Base-by-base conservation (phyloP, 805 yeast genomes). In the Candida coleopterorum region DNA sequence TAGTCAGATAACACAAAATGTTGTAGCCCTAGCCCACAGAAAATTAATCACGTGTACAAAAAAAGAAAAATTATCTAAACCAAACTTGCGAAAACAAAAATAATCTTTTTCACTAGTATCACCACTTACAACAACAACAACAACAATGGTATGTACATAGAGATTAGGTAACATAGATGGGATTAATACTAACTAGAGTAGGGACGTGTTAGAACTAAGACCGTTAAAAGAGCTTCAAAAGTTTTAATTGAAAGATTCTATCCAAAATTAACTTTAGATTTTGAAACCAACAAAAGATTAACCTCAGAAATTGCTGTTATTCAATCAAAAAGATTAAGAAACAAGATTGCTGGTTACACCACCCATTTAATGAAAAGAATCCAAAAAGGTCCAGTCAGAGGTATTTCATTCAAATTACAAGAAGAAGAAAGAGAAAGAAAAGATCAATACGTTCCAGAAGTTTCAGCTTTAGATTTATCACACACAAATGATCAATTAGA, bases 361-460 rank as follows among this genome's bases (percentile, higher is more conserved):
- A 93, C 98, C 67, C 99, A 93, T 76, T 83, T 93, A 74, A 94
- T 93, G 98, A 93, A 87, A 82, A 89, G 99, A 81, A 93, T 93
- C 69, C 97, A 94, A 78, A 93, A 90, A 82, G 99, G 99, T 71
- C 99, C 99, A 79, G 99, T 93, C 63, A 89, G 97, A 83, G 99
- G 99, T 79, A 94, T 93, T 61, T 93, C 99, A 62, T 93, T 93
- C 96, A 94, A 94, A 76, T 86, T 93, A 68, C 99, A 93, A 82
- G 99, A 93, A 80, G 99, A 93, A 79, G 99, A 93, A 84, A 90
- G 98, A 83, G 99, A 93, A 81, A 86, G 98, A 79, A 93, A 94
- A 79, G 97, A 93, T 77, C 98, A 93, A 79, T 93, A 89, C 77
- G 98, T 94, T 64, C 99, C 99, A 76, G 97, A 89, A 72, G 95